These are phyloP conservation scores for Phytophthora meadii DNA, from an alignment of 352 stramenopile genomes.

Conservation along the genomic window DNA sequence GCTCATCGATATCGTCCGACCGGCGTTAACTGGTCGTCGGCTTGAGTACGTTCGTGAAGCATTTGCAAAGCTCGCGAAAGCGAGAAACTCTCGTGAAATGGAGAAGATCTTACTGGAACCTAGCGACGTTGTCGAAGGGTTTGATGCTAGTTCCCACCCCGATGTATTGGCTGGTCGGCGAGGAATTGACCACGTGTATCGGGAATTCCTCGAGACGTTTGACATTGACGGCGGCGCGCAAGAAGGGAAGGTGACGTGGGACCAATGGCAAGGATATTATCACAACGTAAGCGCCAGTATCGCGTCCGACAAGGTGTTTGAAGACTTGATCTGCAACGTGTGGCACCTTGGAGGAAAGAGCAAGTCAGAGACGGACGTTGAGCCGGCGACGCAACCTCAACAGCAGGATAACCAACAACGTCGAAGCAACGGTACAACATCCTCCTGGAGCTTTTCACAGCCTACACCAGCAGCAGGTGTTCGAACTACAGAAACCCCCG, in stretches of 20 bases:
- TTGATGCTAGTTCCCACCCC: constrained; percentile 86
- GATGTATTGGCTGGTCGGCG: constrained; percentile 80
- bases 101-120: constrained; percentile 78
- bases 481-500: constrained; percentile 10
- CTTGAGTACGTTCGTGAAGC: constrained; percentile 77
- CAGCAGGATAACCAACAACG: constrained; percentile 24
- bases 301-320: constrained; percentile 92
- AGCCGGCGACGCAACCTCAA: constrained; percentile 5
- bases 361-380: constrained; percentile 9
- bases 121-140: constrained; percentile 80
- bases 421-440: constrained; percentile 9
- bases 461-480: constrained; percentile 7
- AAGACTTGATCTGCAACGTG: constrained; percentile 91
- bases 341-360: constrained; percentile 51
- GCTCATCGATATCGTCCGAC: constrained; percentile 85
- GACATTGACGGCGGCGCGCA: constrained; percentile 68
- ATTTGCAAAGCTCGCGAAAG: constrained; percentile 86
- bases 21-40: constrained; percentile 73
- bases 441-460: constrained; percentile 1
- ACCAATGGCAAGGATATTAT: constrained; percentile 89
- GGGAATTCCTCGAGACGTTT: constrained; percentile 90
- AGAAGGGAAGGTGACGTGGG: constrained; percentile 75
- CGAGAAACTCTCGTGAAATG: constrained; percentile 23
- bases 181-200: constrained; percentile 68
- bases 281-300: constrained; percentile 90